A percentile compares a stretch with the other conserved stretches of the same genome.
Conservation (phyloP, 2,329 filamentous ascomycete genomes). For the Penicillium janthinellum region DNA sequence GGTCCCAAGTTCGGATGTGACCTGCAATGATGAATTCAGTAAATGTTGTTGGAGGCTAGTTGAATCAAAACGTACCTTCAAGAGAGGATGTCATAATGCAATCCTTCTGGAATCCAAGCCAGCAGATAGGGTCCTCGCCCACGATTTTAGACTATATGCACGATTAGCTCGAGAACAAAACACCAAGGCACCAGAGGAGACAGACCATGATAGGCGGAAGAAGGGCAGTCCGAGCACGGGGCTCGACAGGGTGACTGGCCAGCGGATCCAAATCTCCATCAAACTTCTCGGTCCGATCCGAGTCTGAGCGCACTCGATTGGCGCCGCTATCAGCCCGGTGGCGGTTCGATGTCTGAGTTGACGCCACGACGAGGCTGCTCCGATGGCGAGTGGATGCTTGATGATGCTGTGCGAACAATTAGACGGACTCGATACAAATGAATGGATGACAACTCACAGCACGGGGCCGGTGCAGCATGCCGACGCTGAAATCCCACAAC, state of each 20-base stretch:
- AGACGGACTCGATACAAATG: conserved; percentile 6
- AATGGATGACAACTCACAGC: conserved; percentile 58
- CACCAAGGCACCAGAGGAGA: neutral
- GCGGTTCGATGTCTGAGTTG: conserved; percentile 50
- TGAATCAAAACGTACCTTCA: conserved; percentile 64
- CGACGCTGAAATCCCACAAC: conserved; percentile 96
- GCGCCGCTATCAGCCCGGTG: conserved; percentile 63
- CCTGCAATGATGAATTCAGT: conserved; percentile 50
- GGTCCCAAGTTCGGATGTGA: conserved; percentile 74
- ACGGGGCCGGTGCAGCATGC: conserved; percentile 91
- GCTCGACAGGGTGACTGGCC: conserved; percentile 78
- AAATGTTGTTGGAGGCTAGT: neutral
- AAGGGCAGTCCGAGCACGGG: conserved; percentile 79
- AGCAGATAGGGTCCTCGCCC: conserved; percentile 83
- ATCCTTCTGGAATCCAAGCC: conserved; percentile 91
- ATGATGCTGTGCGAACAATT: conserved; percentile 31
- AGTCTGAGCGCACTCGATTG: conserved; percentile 70
- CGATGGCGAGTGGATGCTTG: conserved; percentile 43
- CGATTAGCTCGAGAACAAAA: conserved; percentile 14
- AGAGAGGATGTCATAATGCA: conserved; percentile 91
- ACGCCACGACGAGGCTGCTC: conserved; percentile 36
- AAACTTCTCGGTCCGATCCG: conserved; percentile 58
- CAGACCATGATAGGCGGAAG: conserved; percentile 86
- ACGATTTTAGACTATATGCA: conserved; percentile 70
- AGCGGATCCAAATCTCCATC: conserved; percentile 57